Base-by-base conservation (phyloP, 169 alveolate genomes). In the Cryptosporidium felis region DNA sequence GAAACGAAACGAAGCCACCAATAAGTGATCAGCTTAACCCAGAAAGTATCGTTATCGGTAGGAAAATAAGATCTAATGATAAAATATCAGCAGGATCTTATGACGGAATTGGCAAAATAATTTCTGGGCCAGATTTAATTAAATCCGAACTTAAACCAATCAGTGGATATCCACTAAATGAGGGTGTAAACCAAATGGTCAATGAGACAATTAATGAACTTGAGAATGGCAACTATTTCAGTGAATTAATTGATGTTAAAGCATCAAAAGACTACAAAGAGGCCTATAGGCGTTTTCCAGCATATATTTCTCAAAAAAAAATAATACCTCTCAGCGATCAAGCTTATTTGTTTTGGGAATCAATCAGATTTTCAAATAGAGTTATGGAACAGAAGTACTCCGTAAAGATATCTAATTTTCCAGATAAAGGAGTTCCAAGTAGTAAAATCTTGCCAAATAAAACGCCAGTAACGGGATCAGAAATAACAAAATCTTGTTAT, bases 241-340 rank as follows among this genome's bases (percentile, higher is more conserved):
- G 42, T 5, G 30, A 74, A 47, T 32, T 74, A 21, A 53, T 9
- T 49, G 26, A 49, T 10, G 8, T 74, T 26, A 28, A 63, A 38
- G 41, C 30, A 1, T 53, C 65, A 14, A 53, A 34, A 10, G 49
- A n/a, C 8, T 56, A 34, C 56, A 5, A 10, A n/a, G 66, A 53
- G 4, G 85, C 85, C 5, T 53, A 49, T 53, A 56, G 41, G 26
- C 5, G 53, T 18, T 74, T 74, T 14, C 85, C 85, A 36, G 85
- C 67, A 21, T 74, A 74, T 74, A 30, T 74, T 10, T 74, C 85
- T n/a, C 85, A 74, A 74, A 74, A 60, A 53, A 74, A 74, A 74
- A 74, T 74, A 9, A 36, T 74, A 12, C 60, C 74, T 34, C 16
- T 51, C 6, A 8, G 21, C 6, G 30, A 51, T 53, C 85, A 74